A percentile compares a stretch with the other conserved stretches of the same genome.
phyloP scores from a whole-genome alignment of 768 basidiomycete species.

The Coprinopsis cinerea region DNA sequence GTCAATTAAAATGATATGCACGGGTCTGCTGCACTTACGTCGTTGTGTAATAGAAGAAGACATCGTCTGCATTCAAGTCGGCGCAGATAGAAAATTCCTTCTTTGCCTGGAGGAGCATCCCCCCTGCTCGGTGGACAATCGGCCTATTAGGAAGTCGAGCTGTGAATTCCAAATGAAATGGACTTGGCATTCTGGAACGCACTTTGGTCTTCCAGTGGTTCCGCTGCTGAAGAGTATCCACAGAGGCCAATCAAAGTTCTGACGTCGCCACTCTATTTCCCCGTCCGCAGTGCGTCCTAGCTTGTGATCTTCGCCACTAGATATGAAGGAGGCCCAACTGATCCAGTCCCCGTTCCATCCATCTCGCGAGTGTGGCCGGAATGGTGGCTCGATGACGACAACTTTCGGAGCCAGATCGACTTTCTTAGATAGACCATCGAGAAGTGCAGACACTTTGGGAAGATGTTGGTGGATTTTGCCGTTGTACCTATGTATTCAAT shows the following conservation, averaged over 20 bases:
- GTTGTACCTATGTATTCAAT: slow-evolving; percentile 50
- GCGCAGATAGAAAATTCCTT: slow-evolving; percentile 69
- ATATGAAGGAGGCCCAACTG: slow-evolving; percentile 49
- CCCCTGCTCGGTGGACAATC: slow-evolving; percentile 74
- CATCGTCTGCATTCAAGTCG: slow-evolving; percentile 58
- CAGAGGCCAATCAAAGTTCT: slow-evolving; percentile 69
- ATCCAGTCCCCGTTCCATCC: slow-evolving; percentile 46
- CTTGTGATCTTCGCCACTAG: slow-evolving; percentile 36
- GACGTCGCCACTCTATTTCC: slow-evolving; percentile 59
- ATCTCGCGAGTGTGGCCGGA: slow-evolving; percentile 24
- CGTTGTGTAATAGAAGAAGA: slow-evolving; percentile 81
- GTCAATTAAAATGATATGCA: neutral
- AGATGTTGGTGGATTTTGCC: slow-evolving; percentile 63
- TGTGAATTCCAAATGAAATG: slow-evolving; percentile 4
- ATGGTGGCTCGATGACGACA: slow-evolving; percentile 49
- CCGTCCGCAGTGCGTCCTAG: slow-evolving; percentile 46
- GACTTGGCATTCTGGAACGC: slow-evolving; percentile 17
- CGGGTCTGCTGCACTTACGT: slow-evolving; percentile 43
- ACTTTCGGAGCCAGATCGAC: slow-evolving; percentile 36
- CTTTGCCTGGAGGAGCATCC: slow-evolving; percentile 68
- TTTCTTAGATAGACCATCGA: slow-evolving; percentile 43
- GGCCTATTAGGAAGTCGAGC: slow-evolving; percentile 37
- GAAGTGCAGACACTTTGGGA: slow-evolving; percentile 53
- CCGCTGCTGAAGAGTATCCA: slow-evolving; percentile 87
- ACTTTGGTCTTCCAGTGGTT: slow-evolving; percentile 73